Conservation (phyloP, 768 basidiomycete genomes). For the Calvatia gigantea region DNA sequence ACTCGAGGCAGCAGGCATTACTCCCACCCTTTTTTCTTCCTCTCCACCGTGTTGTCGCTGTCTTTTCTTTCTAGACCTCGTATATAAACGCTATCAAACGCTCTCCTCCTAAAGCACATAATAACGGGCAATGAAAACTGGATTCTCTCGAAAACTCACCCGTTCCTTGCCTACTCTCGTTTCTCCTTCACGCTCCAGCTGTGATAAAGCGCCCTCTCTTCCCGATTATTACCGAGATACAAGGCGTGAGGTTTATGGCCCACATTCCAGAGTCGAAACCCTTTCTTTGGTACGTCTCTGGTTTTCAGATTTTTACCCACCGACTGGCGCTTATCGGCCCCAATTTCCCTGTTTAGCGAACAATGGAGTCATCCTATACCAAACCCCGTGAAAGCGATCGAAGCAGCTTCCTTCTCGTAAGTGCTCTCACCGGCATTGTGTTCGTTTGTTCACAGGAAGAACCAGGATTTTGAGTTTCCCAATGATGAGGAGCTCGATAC, state of each 20-base stretch:
- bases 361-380: neutral
- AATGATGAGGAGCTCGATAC: neutral
- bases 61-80: neutral
- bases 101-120: neutral
- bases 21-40: neutral
- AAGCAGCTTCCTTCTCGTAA: constrained; percentile 4
- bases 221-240: constrained; percentile 11
- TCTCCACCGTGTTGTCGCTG: neutral
- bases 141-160: neutral
- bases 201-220: neutral
- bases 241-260: constrained; percentile 7
- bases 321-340: neutral
- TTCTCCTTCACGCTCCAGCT: neutral
- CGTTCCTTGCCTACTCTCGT: constrained; percentile 2
- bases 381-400: neutral
- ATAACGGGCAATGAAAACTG: neutral
- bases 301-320: neutral
- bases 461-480: neutral
- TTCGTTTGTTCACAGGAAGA: neutral
- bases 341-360: constrained; percentile 8
- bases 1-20: neutral
- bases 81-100: neutral
- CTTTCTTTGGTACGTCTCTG: neutral
- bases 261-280: neutral
- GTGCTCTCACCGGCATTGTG: neutral